Evolutionary conservation across 805 yeast genomes (phyloP).

Genomic region (Zygosaccharomyces bailii): DNA sequence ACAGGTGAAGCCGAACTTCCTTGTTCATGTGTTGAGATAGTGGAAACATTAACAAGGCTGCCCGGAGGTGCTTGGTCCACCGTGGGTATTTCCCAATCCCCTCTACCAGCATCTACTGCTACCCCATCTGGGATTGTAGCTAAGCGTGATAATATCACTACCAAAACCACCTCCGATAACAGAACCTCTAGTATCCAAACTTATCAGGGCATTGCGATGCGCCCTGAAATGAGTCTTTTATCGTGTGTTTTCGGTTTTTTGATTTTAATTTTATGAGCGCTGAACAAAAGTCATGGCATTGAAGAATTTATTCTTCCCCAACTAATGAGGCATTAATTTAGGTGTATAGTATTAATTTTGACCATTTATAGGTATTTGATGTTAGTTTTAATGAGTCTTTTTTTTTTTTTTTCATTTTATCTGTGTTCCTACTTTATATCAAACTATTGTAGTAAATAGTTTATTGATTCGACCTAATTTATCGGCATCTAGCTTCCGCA

Average conservation of each 20-base stretch:
- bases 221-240: conserved; percentile 1
- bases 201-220: conserved; percentile 3
- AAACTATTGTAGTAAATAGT: no score
- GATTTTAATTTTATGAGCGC: neutral
- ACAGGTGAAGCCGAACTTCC: neutral
- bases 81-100: conserved; percentile 3
- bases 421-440: no score
- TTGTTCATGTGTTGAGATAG: conserved; percentile 4
- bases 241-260: conserved; percentile 1
- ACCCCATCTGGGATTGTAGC: conserved; percentile 2
- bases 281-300: neutral
- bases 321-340: neutral
- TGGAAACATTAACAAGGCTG: conserved; percentile 2
- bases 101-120: neutral
- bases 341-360: conserved; percentile 1
- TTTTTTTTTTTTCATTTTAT: neutral
- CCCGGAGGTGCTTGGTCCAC: conserved; percentile 6
- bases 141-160: neutral
- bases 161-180: neutral
- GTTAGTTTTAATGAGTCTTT: conserved; percentile 6
- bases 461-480: no score
- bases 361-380: conserved; percentile 2
- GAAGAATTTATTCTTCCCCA: neutral
- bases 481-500: no score
- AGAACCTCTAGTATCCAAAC: conserved; percentile 3